Evolutionary conservation across 306 rosid genomes (phyloP), one percentile per base, ranked within the genome.

Genomic region (Abrus precatorius): DNA sequence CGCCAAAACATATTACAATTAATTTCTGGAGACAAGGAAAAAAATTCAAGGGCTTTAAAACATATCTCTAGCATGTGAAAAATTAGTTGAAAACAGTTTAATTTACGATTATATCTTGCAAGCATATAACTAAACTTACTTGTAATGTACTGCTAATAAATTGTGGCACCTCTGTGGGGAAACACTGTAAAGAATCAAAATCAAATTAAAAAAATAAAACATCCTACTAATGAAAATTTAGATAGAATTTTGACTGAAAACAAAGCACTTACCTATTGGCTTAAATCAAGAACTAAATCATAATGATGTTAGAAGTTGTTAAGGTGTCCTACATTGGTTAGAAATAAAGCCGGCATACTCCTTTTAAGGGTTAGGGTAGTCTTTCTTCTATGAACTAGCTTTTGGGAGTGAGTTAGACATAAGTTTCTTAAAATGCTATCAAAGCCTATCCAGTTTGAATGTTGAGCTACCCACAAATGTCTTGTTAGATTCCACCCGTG

Each of bases 71-170:
- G 74, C 69, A 43, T 33, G 80, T 50, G 71, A 67, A 28, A 73
- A 49, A 47, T 61, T 5, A 41, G 14, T 43, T 55, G 30, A 66
- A 45, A 65, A 69, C 38, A 55, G 53, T 66, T 49, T 10, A n/a
- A 72, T 79, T 63, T 20, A 57, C 45, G 27, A 54, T 7, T 11
- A n/a, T 62, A 69, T 69, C 48, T 62, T 38, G 28, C 12, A 69
- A 29, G 85, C 34, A 59, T 74, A 83, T 30, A 85, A 80, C 48
- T 61, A 68, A 5, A 78, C 97, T 85, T 84, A 95, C 99, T 88
- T 91, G 99, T 82, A 95, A 87, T 59, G 94, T 86, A 83, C 87
- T 88, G 89, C 93, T 87, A 80, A 95, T 95, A 87, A 95, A 82
- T 54, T 91, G 84, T 0, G 99, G 97, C 48, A 91, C 99, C 56